A percentile compares a stretch with the other conserved stretches of the same genome.
Evolutionary conservation across 192 early-diverging fungal species (phyloP).

Genomic region (Paraglomus brasilianum): DNA sequence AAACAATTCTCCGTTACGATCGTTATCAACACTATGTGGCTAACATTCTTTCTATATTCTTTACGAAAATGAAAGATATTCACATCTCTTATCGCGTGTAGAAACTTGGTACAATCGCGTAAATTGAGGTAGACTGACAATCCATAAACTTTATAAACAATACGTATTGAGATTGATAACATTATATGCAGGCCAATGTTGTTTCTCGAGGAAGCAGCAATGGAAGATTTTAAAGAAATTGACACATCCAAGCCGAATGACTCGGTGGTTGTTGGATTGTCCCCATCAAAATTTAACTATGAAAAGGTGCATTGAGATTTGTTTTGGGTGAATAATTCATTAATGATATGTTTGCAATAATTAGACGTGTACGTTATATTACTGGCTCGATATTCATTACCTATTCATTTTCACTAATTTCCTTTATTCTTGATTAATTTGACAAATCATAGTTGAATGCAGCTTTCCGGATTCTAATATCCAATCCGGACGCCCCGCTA

Average conservation of each 20-base stretch:
- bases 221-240: conserved; percentile 68
- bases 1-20: neutral
- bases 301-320: conserved; percentile 44
- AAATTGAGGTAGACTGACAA: conserved; percentile 38
- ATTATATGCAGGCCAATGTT: conserved; percentile 62
- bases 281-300: conserved; percentile 70
- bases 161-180: neutral
- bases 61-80: conserved; percentile 67
- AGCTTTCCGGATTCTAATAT: conserved; percentile 69
- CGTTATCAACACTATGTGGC: neutral
- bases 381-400: neutral
- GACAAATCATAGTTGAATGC: conserved; percentile 53
- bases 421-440: conserved; percentile 9
- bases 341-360: neutral
- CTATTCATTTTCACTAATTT: neutral
- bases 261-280: conserved; percentile 82
- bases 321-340: neutral
- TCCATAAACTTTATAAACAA: neutral
- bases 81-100: conserved; percentile 79
- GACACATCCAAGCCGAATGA: conserved; percentile 55
- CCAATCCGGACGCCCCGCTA: conserved; percentile 53
- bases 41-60: neutral
- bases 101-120: conserved; percentile 53
- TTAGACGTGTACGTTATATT: neutral
- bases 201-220: conserved; percentile 71